Percentiles rank a stretch among this genome's conserved stretches.
Evolutionary conservation across 345 rosid species (phyloP).

Genomic region (Mangifera indica): DNA sequence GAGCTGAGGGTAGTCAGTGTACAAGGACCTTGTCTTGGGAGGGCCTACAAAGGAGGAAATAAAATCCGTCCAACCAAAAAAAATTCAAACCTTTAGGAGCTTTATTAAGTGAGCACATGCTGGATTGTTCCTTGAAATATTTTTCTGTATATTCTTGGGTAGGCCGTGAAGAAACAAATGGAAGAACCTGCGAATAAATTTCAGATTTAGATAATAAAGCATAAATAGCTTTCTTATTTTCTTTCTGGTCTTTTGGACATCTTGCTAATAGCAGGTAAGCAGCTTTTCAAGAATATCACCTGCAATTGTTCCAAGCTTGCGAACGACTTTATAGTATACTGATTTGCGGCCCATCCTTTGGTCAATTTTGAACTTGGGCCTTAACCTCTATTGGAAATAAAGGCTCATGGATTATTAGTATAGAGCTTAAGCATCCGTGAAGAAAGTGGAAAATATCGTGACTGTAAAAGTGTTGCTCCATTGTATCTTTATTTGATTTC

Average conservation of each 20-base stretch:
- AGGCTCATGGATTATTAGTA: neutral
- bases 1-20: neutral
- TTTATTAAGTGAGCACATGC: neutral
- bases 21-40: neutral
- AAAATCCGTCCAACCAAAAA: neutral
- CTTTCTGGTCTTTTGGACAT: constrained; percentile 7
- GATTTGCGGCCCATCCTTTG: neutral
- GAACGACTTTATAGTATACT: neutral
- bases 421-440: neutral
- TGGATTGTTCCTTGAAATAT: neutral
- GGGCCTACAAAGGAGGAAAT: neutral
- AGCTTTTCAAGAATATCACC: neutral
- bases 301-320: neutral
- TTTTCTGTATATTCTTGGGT: neutral
- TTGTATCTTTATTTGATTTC: neutral
- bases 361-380: neutral
- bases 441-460: neutral
- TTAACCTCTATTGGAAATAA: constrained; percentile 11
- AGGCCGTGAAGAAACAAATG: neutral
- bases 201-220: neutral
- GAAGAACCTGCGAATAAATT: neutral
- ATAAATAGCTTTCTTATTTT: neutral
- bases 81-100: neutral
- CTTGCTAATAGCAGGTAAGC: neutral
- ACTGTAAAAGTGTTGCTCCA: constrained; percentile 7